Conservation (phyloP, 495 filamentous ascomycete genomes). For the Glonium stellatum region DNA sequence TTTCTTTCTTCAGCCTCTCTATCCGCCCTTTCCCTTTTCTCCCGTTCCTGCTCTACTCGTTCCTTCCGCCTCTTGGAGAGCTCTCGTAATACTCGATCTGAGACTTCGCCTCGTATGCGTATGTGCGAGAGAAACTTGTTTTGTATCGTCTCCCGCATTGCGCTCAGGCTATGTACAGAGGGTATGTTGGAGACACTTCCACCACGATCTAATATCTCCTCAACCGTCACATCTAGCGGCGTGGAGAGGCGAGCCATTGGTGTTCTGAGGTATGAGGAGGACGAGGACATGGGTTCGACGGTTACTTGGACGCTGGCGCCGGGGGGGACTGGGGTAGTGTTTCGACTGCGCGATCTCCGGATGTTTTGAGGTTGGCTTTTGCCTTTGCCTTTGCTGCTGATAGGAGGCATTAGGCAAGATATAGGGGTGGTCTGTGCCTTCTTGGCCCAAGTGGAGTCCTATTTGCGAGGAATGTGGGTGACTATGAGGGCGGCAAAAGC, state of each 20-base stretch:
- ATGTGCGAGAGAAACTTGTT: constrained; percentile 18
- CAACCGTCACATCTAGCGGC: constrained; percentile 22
- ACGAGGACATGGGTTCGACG: constrained; percentile 19
- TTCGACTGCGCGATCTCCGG: constrained; percentile 29
- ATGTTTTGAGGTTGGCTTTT: constrained; percentile 20
- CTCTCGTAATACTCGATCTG: constrained; percentile 62
- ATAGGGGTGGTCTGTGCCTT: background rate
- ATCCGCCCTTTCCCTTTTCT: constrained; percentile 23
- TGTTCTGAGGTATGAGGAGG: constrained; percentile 24
- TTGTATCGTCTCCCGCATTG: constrained; percentile 27
- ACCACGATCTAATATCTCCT: constrained; percentile 26
- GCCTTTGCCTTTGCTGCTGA: constrained; percentile 27
- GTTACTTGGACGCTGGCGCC: constrained; percentile 15
- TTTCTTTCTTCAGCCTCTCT: constrained; percentile 30
- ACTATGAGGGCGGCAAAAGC: background rate
- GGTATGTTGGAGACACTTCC: constrained; percentile 22
- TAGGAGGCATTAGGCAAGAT: constrained; percentile 20
- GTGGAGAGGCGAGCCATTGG: constrained; percentile 13
- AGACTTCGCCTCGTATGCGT: constrained; percentile 23
- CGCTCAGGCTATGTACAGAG: constrained; percentile 18
- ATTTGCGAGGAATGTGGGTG: background rate
- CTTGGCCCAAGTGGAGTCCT: constrained; percentile 2
- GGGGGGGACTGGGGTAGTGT: constrained; percentile 31
- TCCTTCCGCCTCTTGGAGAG: constrained; percentile 65
- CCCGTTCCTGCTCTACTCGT: constrained; percentile 30